Conservation (phyloP, 2,329 filamentous ascomycete genomes). For the Aspergillus unguis region DNA sequence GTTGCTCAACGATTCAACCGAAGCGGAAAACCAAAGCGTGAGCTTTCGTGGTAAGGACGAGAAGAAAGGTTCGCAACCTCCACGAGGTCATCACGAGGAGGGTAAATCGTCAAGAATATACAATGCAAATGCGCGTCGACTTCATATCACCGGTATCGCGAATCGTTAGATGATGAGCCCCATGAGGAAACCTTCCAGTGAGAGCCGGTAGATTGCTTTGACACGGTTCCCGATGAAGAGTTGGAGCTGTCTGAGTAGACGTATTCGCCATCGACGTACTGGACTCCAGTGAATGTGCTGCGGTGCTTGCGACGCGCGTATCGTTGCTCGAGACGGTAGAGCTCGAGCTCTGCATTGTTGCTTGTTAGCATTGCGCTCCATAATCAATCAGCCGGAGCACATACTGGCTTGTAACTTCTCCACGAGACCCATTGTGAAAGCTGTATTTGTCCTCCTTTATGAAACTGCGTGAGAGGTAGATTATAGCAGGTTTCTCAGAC, state of each 20-base stretch:
- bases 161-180: constrained; percentile 26
- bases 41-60: constrained; percentile 13
- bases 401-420: constrained; percentile 52
- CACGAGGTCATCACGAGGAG: constrained; percentile 23
- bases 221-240: constrained; percentile 37
- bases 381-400: constrained; percentile 18
- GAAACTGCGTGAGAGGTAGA: neutral
- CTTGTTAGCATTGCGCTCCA: constrained; percentile 9
- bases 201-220: constrained; percentile 39
- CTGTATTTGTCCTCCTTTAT: neutral
- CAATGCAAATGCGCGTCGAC: neutral
- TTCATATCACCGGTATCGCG: constrained; percentile 26
- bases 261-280: constrained; percentile 95
- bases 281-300: constrained; percentile 81
- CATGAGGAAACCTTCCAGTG: constrained; percentile 32
- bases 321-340: constrained; percentile 91
- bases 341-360: constrained; percentile 64
- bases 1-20: neutral
- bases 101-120: constrained; percentile 16
- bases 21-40: constrained; percentile 10
- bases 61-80: constrained; percentile 19
- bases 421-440: constrained; percentile 47
- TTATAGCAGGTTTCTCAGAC: neutral
- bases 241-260: constrained; percentile 58
- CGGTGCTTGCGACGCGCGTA: constrained; percentile 90